phyloP scores from a whole-genome alignment of 306 rosid species.

The Lathyrus tuberosus region DNA sequence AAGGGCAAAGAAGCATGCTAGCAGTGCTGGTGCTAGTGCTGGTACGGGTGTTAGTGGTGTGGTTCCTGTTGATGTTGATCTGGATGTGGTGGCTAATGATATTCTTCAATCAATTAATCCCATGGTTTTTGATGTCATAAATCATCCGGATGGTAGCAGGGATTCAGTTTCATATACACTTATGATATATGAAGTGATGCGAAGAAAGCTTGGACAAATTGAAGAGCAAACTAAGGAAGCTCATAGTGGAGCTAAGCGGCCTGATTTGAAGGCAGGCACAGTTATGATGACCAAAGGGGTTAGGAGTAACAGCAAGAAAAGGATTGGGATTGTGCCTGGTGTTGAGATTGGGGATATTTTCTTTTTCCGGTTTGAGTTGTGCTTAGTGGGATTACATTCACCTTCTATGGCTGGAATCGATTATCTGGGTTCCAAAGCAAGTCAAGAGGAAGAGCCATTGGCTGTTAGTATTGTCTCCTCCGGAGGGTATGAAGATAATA shows the following conservation, averaged over 20 bases:
- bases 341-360: conserved; percentile 89
- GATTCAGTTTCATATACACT: conserved; percentile 57
- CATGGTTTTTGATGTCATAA: conserved; percentile 44
- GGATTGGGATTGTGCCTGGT: conserved; percentile 77
- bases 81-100: conserved; percentile 55
- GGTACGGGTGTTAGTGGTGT: conserved; percentile 14
- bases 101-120: conserved; percentile 55
- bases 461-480: conserved; percentile 95
- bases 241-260: conserved; percentile 67
- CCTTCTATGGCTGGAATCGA: conserved; percentile 97
- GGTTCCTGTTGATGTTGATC: conserved; percentile 44
- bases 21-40: conserved; percentile 26
- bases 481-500: conserved; percentile 86
- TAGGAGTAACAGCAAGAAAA: conserved; percentile 65
- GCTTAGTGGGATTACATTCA: conserved; percentile 80
- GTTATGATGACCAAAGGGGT: conserved; percentile 79
- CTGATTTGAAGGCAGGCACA: conserved; percentile 75
- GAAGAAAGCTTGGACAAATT: conserved; percentile 68
- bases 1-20: conserved; percentile 42
- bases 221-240: conserved; percentile 59
- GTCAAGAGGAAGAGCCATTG: conserved; percentile 77
- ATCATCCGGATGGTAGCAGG: conserved; percentile 59
- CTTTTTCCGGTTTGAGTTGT: conserved; percentile 84
- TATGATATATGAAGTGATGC: conserved; percentile 60
- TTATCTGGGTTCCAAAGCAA: conserved; percentile 65